A percentile compares a stretch with the other conserved stretches of the same genome.
These are phyloP conservation scores for Rhizoctonia solani DNA, from an alignment of 1,284 basidiomycete genomes.

Conservation along the genomic window DNA sequence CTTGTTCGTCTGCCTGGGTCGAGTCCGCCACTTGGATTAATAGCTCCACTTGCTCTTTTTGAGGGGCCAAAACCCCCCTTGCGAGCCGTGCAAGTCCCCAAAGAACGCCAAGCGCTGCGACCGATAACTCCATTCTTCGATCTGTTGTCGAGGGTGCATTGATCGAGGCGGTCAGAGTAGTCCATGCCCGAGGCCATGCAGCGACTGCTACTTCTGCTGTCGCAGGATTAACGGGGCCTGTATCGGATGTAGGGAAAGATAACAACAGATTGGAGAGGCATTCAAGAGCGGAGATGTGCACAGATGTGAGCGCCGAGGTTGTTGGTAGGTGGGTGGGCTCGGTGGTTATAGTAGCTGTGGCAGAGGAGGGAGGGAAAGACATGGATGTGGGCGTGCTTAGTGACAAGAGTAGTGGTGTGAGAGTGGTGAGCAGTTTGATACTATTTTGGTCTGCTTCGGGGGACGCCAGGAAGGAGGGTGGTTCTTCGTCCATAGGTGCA, in stretches of 20 bases:
- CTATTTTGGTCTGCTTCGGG: constrained; percentile 37
- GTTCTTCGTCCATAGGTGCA: constrained; percentile 45
- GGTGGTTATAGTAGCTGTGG: constrained; percentile 67
- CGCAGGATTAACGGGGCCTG: constrained; percentile 42
- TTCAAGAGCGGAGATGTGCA: constrained; percentile 85
- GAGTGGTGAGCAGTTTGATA: constrained; percentile 51
- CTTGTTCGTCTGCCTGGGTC: constrained; percentile 53
- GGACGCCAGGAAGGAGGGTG: constrained; percentile 43
- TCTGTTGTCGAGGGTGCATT: constrained; percentile 54
- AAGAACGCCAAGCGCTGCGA: constrained; percentile 71
- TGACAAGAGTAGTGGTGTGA: constrained; percentile 44
- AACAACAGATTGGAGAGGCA: constrained; percentile 91
- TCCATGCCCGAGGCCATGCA: constrained; percentile 67
- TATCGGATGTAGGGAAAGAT: constrained; percentile 58
- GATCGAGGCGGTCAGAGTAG: constrained; percentile 51
- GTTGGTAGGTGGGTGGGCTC: constrained; percentile 76
- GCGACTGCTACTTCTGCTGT: constrained; percentile 49
- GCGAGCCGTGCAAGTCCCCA: constrained; percentile 76
- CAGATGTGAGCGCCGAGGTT: constrained; percentile 76
- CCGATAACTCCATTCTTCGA: constrained; percentile 68
- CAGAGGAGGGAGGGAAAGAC: constrained; percentile 55
- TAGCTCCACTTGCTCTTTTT: constrained; percentile 64
- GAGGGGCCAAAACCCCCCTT: constrained; percentile 64
- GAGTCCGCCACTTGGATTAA: constrained; percentile 68
- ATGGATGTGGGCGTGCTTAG: constrained; percentile 21